Conservation (phyloP, 2,329 filamentous ascomycete genomes). For the Verticillium longisporum region DNA sequence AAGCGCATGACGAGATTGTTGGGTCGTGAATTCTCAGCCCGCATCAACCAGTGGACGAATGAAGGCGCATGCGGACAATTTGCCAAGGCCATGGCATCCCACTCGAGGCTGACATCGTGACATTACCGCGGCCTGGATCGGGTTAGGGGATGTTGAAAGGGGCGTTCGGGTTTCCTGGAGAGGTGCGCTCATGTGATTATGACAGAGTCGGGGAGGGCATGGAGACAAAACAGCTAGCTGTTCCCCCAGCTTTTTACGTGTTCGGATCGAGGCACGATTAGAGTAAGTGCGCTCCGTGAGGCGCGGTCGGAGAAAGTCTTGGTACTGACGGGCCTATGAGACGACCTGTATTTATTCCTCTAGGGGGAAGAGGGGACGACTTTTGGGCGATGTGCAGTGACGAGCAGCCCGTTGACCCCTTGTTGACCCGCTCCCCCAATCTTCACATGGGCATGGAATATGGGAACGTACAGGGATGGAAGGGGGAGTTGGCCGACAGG, state of each 20-base stretch:
- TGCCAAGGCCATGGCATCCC: conserved; percentile 2
- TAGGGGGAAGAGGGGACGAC: not conserved
- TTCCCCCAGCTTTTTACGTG: not conserved
- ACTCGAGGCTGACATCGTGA: not conserved
- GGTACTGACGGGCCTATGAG: not conserved
- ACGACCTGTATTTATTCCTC: not conserved
- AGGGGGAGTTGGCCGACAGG: not conserved
- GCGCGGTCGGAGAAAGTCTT: not conserved
- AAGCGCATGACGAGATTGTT: not conserved
- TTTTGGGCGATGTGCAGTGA: not conserved
- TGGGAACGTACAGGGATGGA: not conserved
- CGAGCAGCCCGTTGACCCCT: not conserved
- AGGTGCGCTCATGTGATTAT: not conserved
- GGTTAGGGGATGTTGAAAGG: not conserved
- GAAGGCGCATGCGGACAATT: not conserved
- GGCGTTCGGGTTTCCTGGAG: not conserved
- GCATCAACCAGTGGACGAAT: conserved; percentile 13
- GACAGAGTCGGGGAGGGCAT: not conserved
- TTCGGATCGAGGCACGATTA: not conserved
- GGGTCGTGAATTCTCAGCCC: not conserved
- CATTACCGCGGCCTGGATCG: not conserved
- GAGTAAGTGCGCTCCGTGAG: not conserved
- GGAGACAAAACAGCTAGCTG: not conserved
- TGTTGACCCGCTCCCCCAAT: not conserved
- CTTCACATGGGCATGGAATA: not conserved